A percentile compares a stretch with the other conserved stretches of the same genome.
Conservation (phyloP, 2,329 filamentous ascomycete genomes). For the Fusarium paranaense region DNA sequence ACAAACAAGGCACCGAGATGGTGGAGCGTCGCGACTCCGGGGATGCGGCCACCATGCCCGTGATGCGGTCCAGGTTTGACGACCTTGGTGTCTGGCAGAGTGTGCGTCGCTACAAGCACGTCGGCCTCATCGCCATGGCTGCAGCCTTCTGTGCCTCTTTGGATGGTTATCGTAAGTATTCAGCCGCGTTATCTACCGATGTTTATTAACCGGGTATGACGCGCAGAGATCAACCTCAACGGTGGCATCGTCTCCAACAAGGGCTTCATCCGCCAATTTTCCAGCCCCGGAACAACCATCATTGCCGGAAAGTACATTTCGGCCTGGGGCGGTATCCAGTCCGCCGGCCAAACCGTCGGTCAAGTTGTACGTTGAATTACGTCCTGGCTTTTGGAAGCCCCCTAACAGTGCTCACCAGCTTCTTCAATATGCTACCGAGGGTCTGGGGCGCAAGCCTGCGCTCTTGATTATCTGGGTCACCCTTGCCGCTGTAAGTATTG, state of each 20-base stretch:
- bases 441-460: constrained; percentile 21
- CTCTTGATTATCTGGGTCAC: constrained; percentile 20
- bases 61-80: constrained; percentile 53
- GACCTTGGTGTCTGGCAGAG: constrained; percentile 54
- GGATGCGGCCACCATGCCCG: constrained; percentile 11
- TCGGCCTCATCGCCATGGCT: constrained; percentile 52
- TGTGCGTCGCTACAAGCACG: constrained; percentile 49
- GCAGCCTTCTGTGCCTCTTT: constrained; percentile 56
- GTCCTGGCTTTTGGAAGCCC: no score
- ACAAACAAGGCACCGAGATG: constrained; percentile 19
- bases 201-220: no score
- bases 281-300: constrained; percentile 45
- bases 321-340: constrained; percentile 54
- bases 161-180: constrained; percentile 53
- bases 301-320: constrained; percentile 52
- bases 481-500: constrained; percentile 13
- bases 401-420: not conserved
- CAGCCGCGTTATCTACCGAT: not conserved
- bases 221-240: constrained; percentile 46
- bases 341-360: constrained; percentile 52
- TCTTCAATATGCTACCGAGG: constrained; percentile 23
- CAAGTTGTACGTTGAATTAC: constrained; percentile 46
- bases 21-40: constrained; percentile 12
- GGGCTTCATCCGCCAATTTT: constrained; percentile 54
- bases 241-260: constrained; percentile 55